These are phyloP conservation scores for Pythium angustatum DNA, from an alignment of 352 stramenopile genomes.

Conservation along the genomic window DNA sequence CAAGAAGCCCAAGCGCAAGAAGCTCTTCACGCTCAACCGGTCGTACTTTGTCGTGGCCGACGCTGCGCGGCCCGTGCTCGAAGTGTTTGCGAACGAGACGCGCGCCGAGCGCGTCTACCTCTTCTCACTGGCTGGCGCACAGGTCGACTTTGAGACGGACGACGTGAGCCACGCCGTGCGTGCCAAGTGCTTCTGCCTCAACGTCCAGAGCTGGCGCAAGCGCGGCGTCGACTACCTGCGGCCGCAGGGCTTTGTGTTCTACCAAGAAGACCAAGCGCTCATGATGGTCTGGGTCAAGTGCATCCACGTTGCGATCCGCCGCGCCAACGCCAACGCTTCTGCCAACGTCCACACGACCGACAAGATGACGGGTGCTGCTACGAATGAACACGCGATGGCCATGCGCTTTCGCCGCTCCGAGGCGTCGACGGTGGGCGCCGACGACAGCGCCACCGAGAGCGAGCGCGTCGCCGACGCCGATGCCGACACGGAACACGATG, in stretches of 20 bases:
- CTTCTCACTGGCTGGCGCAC: conserved; percentile 54
- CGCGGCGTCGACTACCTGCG: conserved; percentile 56
- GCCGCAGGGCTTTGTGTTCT: conserved; percentile 72
- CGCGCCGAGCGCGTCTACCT: conserved; percentile 57
- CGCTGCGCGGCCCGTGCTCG: conserved; percentile 49
- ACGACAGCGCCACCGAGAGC: conserved; percentile 23
- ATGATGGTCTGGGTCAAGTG: conserved; percentile 80
- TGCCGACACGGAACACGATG: conserved; percentile 10
- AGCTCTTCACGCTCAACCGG: conserved; percentile 51
- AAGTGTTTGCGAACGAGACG: conserved; percentile 64
- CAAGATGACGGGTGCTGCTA: too few species aligned
- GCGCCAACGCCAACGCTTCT: conserved; percentile 23
- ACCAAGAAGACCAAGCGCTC: conserved; percentile 62
- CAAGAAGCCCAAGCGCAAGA: conserved; percentile 58
- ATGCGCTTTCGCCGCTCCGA: conserved; percentile 38
- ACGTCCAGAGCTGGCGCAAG: conserved; percentile 74
- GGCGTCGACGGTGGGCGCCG: conserved; percentile 19
- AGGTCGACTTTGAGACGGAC: conserved; percentile 70
- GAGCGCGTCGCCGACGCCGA: conserved; percentile 12
- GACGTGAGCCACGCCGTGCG: conserved; percentile 60
- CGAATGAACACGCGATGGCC: conserved; percentile 19
- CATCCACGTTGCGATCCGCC: conserved; percentile 70
- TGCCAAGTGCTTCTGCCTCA: conserved; percentile 77
- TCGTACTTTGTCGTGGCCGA: conserved; percentile 57
- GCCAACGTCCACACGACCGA: not conserved